Evolutionary conservation across 2,329 filamentous ascomycete genomes (phyloP), one percentile per base, ranked within the genome.

Genomic region (Fragosphaeria purpurea): DNA sequence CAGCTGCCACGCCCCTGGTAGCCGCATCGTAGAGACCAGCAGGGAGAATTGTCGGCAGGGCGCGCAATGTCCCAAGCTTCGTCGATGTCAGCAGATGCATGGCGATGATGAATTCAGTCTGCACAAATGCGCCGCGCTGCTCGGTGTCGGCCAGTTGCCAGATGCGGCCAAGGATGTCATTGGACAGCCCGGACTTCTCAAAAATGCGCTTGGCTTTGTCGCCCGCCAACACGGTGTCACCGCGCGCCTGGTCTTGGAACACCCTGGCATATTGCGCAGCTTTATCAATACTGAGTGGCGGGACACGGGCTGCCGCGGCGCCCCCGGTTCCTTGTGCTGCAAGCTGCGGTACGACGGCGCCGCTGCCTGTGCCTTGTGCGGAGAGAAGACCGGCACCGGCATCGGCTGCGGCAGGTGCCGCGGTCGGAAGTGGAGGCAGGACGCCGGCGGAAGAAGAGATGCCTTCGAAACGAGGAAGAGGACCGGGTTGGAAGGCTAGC

Each of bases 71-170:
- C 30, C 89, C 86, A 10, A 83, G 85, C 73, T 95, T 95, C 70
- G 88, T 88, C 10, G 89, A 95, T 11, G 88, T 91, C 55, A 98
- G 76, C 54, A 98, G 74, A 66, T 98, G 93, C 93, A 98, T 98
- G 44, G 93, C 93, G 62, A 98, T 94, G 63, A 95, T 86, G 65
- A 98, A 98, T 61, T 97, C 93, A 11, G 89, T 91, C 59, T 83
- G 76, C 52, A 90, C 86, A 38, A 98, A 75, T 35, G 85, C 82
- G 47, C 93, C 93, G 48, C 90, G 82, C 68, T 95, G 89, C 67
- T 96, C 90, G 0, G 88, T 93, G 65, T 98, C 93, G 30, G 90
- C 86, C 54, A 98, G 76, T 60, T 86, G 89, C 93, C 93, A 98
- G 70, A 98, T 96, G 58, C 86, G 83, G n/a, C 90, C 90, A 35